phyloP scores from a whole-genome alignment of 1,139 yeast genomes.

The Suhomyces wounanorum region DNA sequence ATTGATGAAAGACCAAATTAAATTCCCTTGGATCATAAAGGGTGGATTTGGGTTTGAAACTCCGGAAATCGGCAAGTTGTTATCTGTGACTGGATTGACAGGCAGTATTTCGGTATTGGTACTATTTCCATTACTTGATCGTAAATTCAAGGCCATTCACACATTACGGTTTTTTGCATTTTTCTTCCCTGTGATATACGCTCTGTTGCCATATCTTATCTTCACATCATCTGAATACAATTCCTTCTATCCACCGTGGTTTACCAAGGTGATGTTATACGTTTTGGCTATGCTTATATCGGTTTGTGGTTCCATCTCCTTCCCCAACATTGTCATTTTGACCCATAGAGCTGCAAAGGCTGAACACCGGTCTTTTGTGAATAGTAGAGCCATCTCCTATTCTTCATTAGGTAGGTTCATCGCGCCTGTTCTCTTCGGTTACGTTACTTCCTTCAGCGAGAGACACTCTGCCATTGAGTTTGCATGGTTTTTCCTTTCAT shows the following conservation, averaged over 20 bases:
- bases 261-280: constrained; percentile 14
- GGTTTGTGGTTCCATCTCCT: constrained; percentile 25
- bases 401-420: constrained; percentile 57
- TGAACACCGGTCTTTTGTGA: constrained; percentile 51
- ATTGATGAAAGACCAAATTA: constrained; percentile 14
- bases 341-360: constrained; percentile 51
- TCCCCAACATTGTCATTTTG: constrained; percentile 46
- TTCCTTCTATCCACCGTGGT: constrained; percentile 17
- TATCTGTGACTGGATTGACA: constrained; percentile 27
- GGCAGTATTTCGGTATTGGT: constrained; percentile 26
- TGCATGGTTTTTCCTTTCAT: constrained; percentile 51
- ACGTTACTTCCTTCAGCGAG: constrained; percentile 41
- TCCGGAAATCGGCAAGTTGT: constrained; percentile 24
- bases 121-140: constrained; percentile 27
- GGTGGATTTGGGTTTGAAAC: constrained; percentile 27
- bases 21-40: constrained; percentile 22
- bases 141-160: constrained; percentile 23
- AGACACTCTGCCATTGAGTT: constrained; percentile 43
- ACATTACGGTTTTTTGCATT: constrained; percentile 24
- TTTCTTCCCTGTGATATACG: constrained; percentile 25
- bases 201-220: constrained; percentile 24
- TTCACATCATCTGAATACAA: constrained; percentile 23
- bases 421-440: constrained; percentile 63
- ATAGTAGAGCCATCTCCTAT: constrained; percentile 50
- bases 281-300: constrained; percentile 22